Percentiles rank a stretch among this genome's conserved stretches.
These are phyloP conservation scores for Hemisphaericaspora nanyangensis DNA, from an alignment of 805 yeast genomes.

Conservation along the genomic window DNA sequence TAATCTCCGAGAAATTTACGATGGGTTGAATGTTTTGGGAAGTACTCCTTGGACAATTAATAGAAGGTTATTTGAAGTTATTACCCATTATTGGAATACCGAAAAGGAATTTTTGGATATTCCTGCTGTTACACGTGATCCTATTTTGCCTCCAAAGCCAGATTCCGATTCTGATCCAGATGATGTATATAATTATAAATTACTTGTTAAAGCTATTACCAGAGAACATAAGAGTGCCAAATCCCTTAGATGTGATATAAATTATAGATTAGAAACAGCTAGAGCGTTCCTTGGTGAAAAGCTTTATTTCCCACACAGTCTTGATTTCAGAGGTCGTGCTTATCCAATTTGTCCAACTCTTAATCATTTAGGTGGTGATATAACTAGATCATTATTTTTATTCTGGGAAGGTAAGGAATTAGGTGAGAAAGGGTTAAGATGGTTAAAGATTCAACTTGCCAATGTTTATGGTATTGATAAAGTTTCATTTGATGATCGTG, in stretches of 20 bases:
- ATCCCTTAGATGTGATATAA: slow-evolving; percentile 90
- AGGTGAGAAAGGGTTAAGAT: slow-evolving; percentile 60
- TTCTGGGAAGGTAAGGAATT: slow-evolving; percentile 76
- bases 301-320: slow-evolving; percentile 74
- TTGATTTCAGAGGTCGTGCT: slow-evolving; percentile 82
- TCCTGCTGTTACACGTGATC: slow-evolving; percentile 44
- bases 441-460: slow-evolving; percentile 76
- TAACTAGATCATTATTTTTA: slow-evolving; percentile 64
- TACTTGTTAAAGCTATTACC: slow-evolving; percentile 43
- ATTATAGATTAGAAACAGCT: slow-evolving; percentile 92
- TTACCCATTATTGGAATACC: slow-evolving; percentile 82
- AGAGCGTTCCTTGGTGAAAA: slow-evolving; percentile 79
- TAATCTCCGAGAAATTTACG: slow-evolving; percentile 61
- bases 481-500: slow-evolving; percentile 62
- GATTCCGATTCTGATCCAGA: slow-evolving; percentile 74
- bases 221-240: slow-evolving; percentile 64
- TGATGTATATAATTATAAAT: slow-evolving; percentile 56
- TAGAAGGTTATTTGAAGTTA: slow-evolving; percentile 58
- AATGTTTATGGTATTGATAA: slow-evolving; percentile 75
- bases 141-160: slow-evolving; percentile 44
- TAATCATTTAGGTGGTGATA: slow-evolving; percentile 76
- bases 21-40: slow-evolving; percentile 84
- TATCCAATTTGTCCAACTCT: slow-evolving; percentile 79
- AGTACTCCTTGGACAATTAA: slow-evolving; percentile 92
- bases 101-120: slow-evolving; percentile 73